Evolutionary conservation across 129 eudicot genomes (phyloP).

Genomic region (Rutidosis leptorrhynchoides): DNA sequence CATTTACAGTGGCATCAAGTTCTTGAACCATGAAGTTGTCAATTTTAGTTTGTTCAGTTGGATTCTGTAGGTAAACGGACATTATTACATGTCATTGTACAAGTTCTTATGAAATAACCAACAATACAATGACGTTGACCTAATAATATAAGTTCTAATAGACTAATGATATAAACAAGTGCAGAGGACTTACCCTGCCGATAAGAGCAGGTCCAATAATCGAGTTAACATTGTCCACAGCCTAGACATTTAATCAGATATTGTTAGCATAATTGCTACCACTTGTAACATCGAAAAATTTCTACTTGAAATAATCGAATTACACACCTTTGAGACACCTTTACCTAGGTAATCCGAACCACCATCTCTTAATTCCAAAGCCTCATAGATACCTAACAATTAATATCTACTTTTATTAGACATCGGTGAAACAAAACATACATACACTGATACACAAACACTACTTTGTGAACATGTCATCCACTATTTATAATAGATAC

Average conservation of each 20-base stretch:
- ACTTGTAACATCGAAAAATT: not conserved
- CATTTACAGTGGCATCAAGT: slow-evolving; percentile 40
- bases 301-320: not conserved
- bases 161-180: not conserved
- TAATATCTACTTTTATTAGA: not conserved
- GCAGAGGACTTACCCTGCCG: slow-evolving; percentile 30
- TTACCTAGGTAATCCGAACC: slow-evolving; percentile 48
- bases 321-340: slow-evolving; percentile 43
- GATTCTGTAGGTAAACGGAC: slow-evolving; percentile 31
- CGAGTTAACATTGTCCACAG: slow-evolving; percentile 44
- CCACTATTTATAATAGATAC: no score
- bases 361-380: slow-evolving; percentile 47
- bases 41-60: slow-evolving; percentile 40
- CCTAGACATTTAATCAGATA: slow-evolving; percentile 22
- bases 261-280: slow-evolving; percentile 7
- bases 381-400: slow-evolving; percentile 42
- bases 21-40: slow-evolving; percentile 48
- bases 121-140: not conserved
- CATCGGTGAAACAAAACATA: not conserved
- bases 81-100: not conserved
- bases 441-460: not conserved
- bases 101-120: no score
- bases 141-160: not conserved
- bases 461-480: not conserved
- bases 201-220: slow-evolving; percentile 42